phyloP scores from a whole-genome alignment of 768 basidiomycete genomes.

The Lactarius hatsudake region DNA sequence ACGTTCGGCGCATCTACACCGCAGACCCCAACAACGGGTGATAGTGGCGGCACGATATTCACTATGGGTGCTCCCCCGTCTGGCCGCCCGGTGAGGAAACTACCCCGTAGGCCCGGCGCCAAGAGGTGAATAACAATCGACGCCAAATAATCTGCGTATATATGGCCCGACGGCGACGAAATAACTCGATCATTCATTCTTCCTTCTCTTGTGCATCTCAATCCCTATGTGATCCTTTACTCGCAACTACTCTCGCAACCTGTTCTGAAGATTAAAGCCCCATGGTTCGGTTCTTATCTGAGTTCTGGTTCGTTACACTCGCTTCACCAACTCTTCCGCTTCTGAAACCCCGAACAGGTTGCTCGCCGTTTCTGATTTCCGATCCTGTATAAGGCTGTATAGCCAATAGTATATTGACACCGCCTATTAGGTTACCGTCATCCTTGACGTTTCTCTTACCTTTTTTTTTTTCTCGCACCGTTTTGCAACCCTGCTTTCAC shows the following conservation, averaged over 20 bases:
- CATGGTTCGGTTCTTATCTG: not conserved
- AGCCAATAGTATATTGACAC: slow-evolving; percentile 6
- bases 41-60: slow-evolving; percentile 28
- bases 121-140: slow-evolving; percentile 13
- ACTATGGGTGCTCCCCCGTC: slow-evolving; percentile 32
- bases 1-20: slow-evolving; percentile 32
- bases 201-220: not conserved
- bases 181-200: not conserved
- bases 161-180: not conserved
- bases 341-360: slow-evolving; percentile 7
- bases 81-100: slow-evolving; percentile 33
- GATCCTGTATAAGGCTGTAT: not conserved
- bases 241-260: slow-evolving; percentile 6
- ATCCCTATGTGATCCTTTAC: not conserved
- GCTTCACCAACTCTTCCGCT: not conserved
- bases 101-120: slow-evolving; percentile 33
- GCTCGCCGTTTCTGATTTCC: slow-evolving; percentile 5
- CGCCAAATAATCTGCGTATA: not conserved
- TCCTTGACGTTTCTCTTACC: not conserved
- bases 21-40: slow-evolving; percentile 17
- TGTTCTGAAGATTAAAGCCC: slow-evolving; percentile 1
- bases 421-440: not conserved
- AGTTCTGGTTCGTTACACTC: slow-evolving; percentile 11
- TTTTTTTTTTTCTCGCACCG: slow-evolving; percentile 7
- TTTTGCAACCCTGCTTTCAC: slow-evolving; percentile 14